phyloP scores from a whole-genome alignment of 2,329 filamentous ascomycete genomes.

The Periconia macrospinosa region DNA sequence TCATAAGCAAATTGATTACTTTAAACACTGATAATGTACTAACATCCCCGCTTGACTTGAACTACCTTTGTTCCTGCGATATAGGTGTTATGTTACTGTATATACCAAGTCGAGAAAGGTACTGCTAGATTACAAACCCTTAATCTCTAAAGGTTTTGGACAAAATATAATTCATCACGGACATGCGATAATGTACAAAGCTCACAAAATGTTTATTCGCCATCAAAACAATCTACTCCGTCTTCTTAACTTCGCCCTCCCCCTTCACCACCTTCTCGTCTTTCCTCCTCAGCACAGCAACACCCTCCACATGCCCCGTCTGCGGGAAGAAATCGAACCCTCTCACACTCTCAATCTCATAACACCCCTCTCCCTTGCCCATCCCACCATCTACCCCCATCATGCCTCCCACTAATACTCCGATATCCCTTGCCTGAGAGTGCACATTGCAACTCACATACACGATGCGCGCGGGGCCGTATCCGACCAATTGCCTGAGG shows the following conservation, averaged over 20 bases:
- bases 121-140: too few species aligned
- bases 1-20: too few species aligned
- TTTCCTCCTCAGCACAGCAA: constrained; percentile 59
- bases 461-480: constrained; percentile 76
- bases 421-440: constrained; percentile 92
- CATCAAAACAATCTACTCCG: background rate
- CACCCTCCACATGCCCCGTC: constrained; percentile 68
- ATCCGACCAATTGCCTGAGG: constrained; percentile 75
- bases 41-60: too few species aligned
- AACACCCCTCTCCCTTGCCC: constrained; percentile 51
- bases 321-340: constrained; percentile 99
- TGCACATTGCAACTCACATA: constrained; percentile 99
- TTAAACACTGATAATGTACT: too few species aligned
- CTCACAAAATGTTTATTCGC: background rate
- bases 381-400: constrained; percentile 41
- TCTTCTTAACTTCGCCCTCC: background rate
- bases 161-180: too few species aligned
- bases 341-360: constrained; percentile 85
- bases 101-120: too few species aligned
- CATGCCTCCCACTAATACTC: constrained; percentile 76
- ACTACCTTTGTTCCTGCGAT: too few species aligned
- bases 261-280: background rate
- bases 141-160: too few species aligned
- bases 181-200: background rate
- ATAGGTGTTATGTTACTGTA: too few species aligned